phyloP scores from a whole-genome alignment of 2,329 filamentous ascomycete genomes.

The Fusarium pseudocircinatum region DNA sequence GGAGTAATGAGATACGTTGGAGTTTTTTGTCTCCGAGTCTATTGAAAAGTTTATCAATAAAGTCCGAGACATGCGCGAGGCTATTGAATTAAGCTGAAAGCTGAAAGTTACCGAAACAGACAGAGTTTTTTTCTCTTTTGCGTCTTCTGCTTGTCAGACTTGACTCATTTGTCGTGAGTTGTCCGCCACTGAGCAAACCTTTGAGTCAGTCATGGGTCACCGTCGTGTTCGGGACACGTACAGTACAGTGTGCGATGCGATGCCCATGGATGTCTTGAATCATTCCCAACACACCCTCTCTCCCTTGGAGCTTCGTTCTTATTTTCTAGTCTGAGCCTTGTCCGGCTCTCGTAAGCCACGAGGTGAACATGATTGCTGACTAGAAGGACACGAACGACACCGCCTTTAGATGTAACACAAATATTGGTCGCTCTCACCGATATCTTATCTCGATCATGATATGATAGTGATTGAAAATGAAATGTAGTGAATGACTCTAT shows the following conservation, averaged over 20 bases:
- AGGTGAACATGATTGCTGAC: background rate
- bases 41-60: constrained; percentile 7
- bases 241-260: constrained; percentile 26
- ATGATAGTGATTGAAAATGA: background rate
- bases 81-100: background rate
- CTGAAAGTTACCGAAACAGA: background rate
- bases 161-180: constrained; percentile 13
- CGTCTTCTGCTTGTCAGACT: background rate
- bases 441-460: constrained; percentile 9
- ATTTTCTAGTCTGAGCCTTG: constrained; percentile 7
- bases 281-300: constrained; percentile 1
- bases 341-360: constrained; percentile 28
- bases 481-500: background rate
- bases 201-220: constrained; percentile 27
- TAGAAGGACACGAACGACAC: constrained; percentile 12
- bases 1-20: background rate
- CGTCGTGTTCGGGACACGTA: background rate
- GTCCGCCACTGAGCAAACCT: constrained; percentile 31
- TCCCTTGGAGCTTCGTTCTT: background rate
- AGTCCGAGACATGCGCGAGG: background rate
- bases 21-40: constrained; percentile 13
- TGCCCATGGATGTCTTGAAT: background rate
- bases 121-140: background rate
- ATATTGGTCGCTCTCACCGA: constrained; percentile 11
- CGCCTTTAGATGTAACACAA: constrained; percentile 4